These are phyloP conservation scores for Tremellales sp. DNA, from an alignment of 1,284 basidiomycete genomes.

Conservation along the genomic window DNA sequence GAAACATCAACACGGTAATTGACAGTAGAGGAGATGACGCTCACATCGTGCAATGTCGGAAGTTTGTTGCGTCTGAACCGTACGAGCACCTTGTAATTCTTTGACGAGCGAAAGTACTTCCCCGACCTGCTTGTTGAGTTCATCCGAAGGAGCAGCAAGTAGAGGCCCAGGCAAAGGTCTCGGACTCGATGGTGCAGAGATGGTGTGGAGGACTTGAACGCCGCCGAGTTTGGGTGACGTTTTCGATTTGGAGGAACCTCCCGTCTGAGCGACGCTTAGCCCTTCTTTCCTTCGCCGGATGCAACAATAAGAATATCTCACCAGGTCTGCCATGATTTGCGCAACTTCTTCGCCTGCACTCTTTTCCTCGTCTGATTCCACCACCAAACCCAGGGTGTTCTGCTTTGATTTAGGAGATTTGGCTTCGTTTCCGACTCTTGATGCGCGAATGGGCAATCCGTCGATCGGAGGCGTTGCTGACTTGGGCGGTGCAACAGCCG, in stretches of 20 bases:
- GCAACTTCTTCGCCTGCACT: conserved; percentile 34
- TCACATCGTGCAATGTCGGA: conserved; percentile 45
- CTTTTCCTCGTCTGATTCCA: conserved; percentile 19
- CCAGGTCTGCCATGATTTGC: conserved; percentile 35
- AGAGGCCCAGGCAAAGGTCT: background rate
- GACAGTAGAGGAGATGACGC: conserved; percentile 9
- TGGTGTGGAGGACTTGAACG: conserved; percentile 30
- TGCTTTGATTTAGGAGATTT: conserved; percentile 1
- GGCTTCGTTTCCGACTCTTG: background rate
- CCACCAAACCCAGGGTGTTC: conserved; percentile 3
- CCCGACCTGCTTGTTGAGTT: conserved; percentile 27
- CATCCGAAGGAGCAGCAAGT: conserved; percentile 4
- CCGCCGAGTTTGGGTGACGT: conserved; percentile 23
- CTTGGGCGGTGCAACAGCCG: background rate
- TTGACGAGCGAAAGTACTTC: conserved; percentile 35
- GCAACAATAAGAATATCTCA: conserved; percentile 11
- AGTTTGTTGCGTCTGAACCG: conserved; percentile 41
- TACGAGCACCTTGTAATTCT: conserved; percentile 34
- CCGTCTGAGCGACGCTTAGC: conserved; percentile 16
- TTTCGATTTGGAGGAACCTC: conserved; percentile 19
- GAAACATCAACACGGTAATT: background rate
- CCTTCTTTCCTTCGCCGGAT: background rate
- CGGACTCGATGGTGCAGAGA: conserved; percentile 17
- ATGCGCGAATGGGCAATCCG: too few species aligned
- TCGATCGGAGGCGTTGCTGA: too few species aligned